phyloP scores from a whole-genome alignment of 495 filamentous ascomycete genomes.

The Neurospora sp. region DNA sequence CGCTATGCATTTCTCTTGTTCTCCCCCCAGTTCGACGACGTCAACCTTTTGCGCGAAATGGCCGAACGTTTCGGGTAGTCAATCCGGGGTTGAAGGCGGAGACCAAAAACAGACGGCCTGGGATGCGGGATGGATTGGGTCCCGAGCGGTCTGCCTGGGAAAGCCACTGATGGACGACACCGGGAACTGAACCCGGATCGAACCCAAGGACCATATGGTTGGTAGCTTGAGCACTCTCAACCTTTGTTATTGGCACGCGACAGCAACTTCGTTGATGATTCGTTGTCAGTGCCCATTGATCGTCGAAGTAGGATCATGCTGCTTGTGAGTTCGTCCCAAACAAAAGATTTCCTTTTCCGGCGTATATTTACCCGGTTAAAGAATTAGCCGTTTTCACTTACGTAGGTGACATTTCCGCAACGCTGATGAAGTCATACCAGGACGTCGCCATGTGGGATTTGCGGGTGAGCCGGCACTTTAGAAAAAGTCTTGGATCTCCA shows the following conservation, averaged over 20 bases:
- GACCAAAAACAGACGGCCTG: neutral
- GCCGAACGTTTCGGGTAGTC: neutral
- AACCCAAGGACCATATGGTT: neutral
- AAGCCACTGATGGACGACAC: neutral
- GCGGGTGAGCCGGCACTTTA: neutral
- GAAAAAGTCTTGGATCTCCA: neutral
- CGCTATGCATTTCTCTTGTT: neutral
- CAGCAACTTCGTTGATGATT: neutral
- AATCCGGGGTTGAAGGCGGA: neutral
- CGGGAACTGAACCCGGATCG: neutral
- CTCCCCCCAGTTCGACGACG: neutral
- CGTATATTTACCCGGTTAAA: too few species aligned
- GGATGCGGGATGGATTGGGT: neutral
- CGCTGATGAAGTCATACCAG: neutral
- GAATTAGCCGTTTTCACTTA: neutral
- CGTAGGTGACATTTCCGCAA: neutral
- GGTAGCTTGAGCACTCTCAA: neutral
- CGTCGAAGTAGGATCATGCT: neutral
- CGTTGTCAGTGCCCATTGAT: neutral
- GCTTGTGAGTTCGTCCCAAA: neutral
- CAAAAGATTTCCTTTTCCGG: neutral
- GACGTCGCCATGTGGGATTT: neutral
- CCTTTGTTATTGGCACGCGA: neutral
- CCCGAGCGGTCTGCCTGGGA: neutral
- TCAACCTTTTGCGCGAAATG: neutral